Percentiles rank a stretch among this genome's conserved stretches.
Conservation (phyloP, 2,329 filamentous ascomycete genomes). For the Fusarium protoensiforme region DNA sequence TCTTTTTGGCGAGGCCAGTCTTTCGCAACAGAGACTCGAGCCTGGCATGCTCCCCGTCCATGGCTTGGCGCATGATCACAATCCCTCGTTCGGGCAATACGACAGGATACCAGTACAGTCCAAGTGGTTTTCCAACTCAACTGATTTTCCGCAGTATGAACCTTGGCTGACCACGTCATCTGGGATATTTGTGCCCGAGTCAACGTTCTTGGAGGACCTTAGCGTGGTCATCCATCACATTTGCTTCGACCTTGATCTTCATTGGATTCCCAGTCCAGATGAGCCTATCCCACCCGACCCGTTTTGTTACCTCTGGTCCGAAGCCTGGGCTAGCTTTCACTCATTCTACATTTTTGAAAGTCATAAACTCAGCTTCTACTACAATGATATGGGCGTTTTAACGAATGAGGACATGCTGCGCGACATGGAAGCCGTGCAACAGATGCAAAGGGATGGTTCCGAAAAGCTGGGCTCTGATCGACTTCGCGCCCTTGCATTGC, state of each 20-base stretch:
- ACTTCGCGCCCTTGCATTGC: not conserved
- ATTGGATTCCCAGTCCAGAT: not conserved
- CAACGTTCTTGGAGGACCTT: not conserved
- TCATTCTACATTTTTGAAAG: not conserved
- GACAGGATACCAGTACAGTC: not conserved
- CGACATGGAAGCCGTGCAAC: not conserved
- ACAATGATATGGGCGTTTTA: not conserved
- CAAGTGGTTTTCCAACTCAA: not conserved
- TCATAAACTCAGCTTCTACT: not conserved
- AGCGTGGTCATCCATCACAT: not conserved
- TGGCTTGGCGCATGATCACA: not conserved
- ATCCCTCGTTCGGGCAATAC: not conserved
- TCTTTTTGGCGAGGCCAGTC: not conserved
- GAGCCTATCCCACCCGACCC: not conserved
- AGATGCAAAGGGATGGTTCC: not conserved
- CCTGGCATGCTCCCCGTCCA: not conserved
- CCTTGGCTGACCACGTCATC: not conserved
- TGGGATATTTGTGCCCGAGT: not conserved
- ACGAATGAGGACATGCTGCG: not conserved
- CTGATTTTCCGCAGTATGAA: not conserved
- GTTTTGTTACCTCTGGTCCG: not conserved
- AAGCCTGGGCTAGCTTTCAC: not conserved
- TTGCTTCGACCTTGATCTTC: not conserved
- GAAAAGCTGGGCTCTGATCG: not conserved
- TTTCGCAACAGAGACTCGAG: not conserved